Conservation (phyloP, 2,329 filamentous ascomycete species). For the Chaetomiaceae sp. region DNA sequence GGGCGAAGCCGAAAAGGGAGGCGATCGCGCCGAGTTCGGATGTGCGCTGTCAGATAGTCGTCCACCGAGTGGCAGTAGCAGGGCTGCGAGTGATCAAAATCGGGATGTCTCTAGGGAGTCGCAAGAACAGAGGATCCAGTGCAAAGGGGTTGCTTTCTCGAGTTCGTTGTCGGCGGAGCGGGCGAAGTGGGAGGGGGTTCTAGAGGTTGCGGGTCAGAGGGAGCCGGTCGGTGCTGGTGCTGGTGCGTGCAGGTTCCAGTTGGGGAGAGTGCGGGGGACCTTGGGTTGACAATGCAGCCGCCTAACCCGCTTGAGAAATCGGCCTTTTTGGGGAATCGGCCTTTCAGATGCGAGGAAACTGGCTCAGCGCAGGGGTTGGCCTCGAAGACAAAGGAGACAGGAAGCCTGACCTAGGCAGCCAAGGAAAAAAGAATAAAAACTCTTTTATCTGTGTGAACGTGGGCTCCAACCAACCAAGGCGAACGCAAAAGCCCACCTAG, state of each 20-base stretch:
- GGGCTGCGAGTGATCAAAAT: not conserved
- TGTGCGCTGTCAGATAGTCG: not conserved
- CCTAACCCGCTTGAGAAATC: constrained; percentile 16
- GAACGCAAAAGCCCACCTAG: no score
- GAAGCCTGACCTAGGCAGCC: not conserved
- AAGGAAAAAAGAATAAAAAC: no score
- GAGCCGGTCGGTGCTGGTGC: not conserved
- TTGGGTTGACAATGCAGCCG: constrained; percentile 10
- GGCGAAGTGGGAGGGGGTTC: not conserved
- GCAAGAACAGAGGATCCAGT: not conserved
- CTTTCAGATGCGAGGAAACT: constrained; percentile 5
- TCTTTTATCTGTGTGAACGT: not conserved
- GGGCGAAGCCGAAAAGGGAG: not conserved
- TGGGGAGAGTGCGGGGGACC: constrained; percentile 8
- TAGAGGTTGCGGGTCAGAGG: constrained; percentile 6
- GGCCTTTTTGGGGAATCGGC: constrained; percentile 12
- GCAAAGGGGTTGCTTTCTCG: not conserved
- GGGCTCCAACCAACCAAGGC: no score
- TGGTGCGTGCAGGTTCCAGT: not conserved
- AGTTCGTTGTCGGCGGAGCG: not conserved
- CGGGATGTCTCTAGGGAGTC: not conserved
- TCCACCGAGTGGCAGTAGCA: not conserved
- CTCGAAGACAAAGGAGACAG: constrained; percentile 8
- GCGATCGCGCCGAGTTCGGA: constrained; percentile 9
- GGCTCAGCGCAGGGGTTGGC: constrained; percentile 1